Evolutionary conservation across 2,329 filamentous ascomycete genomes (phyloP), one percentile per base, ranked within the genome.

Genomic region (Capronia coronata): DNA sequence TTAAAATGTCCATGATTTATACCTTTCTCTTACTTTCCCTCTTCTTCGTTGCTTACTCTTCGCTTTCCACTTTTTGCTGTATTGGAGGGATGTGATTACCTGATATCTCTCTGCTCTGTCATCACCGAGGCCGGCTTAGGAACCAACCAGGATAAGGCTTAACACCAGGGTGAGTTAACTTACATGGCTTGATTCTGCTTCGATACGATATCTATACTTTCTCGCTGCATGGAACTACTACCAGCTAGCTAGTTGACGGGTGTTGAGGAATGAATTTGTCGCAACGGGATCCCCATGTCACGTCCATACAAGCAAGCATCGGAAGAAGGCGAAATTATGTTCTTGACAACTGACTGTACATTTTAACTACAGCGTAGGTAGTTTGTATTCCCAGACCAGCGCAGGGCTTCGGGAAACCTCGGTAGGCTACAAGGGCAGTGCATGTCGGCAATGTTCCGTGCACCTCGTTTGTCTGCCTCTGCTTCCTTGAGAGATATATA

Each of bases 311-410:
- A n/a, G n/a, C n/a, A n/a, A n/a, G n/a, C n/a, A n/a, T n/a, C n/a
- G n/a, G n/a, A n/a, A n/a, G n/a, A n/a, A n/a, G n/a, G n/a, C n/a
- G n/a, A n/a, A n/a, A n/a, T 7, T 43, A n/a, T 25, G 22, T 30
- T 18, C 16, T 43, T 29, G 40, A 41, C 25, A 27, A 27, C 10
- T 14, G n/a, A 40, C 48, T 50, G 48, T 50, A 50, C 48, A 50
- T 46, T 45, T 45, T 43, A 10, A 50, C 48, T 50, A 50, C 48
- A 4, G 34, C 48, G 48, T 50, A 50, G 48, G 48, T 50, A 50
- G 48, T 50, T 32, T 22, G 19, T 13, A 27, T 44, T 13, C 21
- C 27, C 25, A n/a, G 21, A 32, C 40, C 19, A 5, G 27, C 37
- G 2, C 13, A 23, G 23, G 30, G 34, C 16, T 5, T 19, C 14